Percentiles rank a stretch among this genome's conserved stretches.
Conservation (phyloP, 208 protist species). For the Angomonas ambiguus region DNA sequence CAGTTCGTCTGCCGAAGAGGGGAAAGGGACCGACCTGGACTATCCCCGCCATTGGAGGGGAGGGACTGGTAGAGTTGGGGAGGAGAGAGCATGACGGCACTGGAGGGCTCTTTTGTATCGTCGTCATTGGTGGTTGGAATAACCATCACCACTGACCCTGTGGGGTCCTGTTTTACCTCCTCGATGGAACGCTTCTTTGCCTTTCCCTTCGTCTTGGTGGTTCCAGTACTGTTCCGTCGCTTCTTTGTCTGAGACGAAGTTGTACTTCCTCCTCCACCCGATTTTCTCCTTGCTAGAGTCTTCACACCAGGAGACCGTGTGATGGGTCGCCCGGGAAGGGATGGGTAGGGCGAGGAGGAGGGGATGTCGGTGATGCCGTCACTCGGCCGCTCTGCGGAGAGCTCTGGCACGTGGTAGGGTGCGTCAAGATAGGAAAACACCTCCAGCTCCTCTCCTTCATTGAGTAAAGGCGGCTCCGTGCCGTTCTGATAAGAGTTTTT, state of each 20-base stretch:
- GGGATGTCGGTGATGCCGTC: no score
- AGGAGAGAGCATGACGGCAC: background rate
- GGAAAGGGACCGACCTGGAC: background rate
- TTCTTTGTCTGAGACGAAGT: background rate
- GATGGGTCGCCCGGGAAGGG: no score
- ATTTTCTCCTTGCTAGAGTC: background rate
- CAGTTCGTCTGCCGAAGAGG: background rate
- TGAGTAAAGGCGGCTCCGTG: background rate
- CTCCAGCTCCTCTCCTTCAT: background rate
- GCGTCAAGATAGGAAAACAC: background rate
- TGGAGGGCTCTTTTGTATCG: no score
- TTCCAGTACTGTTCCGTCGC: background rate
- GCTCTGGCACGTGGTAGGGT: no score
- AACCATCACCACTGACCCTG: no score
- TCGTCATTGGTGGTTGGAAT: no score
- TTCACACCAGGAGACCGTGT: background rate
- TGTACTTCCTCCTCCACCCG: background rate
- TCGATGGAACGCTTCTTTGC: no score
- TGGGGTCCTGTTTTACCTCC: no score
- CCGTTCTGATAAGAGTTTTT: constrained; percentile 9
- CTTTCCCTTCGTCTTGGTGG: background rate
- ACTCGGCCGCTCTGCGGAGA: background rate
- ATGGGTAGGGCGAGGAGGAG: no score
- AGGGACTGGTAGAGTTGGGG: background rate
- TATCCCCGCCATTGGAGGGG: background rate